Evolutionary conservation across 805 yeast species (phyloP), one percentile per base, ranked within the genome.

Genomic region (Huiozyma sinensis): DNA sequence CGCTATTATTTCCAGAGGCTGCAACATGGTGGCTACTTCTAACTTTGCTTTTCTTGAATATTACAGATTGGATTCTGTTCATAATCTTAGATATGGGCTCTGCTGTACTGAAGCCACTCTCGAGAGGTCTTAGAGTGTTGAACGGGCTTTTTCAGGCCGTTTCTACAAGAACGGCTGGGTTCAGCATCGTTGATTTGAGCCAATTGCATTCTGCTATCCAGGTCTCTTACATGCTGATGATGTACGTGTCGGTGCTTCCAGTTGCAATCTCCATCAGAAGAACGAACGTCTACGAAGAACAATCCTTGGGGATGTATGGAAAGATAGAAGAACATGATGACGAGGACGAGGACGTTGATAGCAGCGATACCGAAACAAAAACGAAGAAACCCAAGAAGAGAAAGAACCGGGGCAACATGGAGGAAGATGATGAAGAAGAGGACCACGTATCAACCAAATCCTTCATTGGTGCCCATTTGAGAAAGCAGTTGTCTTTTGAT

Each of bases 231-330:
- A 74, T 87, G 79, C 74, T 92, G 47, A 90, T 92, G 97, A 92
- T 92, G 98, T 92, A 92, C 66, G 88, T 92, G 28, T 90, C 97
- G 11, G 97, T 90, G 38, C 71, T 89, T 58, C 99, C 99, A 1
- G 69, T 92, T 53, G 98, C 99, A 31, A 92, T 92, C 50, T 86
- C 96, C 34, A 88, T 92, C 49, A 79, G 99, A 67, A 76, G 97
- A 61, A 92, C 98, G 13, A 92, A 92, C 61, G 99, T 92, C 44
- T 92, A 92, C 66, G 99, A 92, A 61, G 98, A 92, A 57, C 97
- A 88, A 59, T 84, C 96, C 0, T 66, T 92, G 45, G 98, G 98
- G n/a, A 74, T 88, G n/a, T 89, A 85, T 57, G 72, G 66, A n/a
- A 50, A 48, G 24, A 38, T 46, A 8, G 63, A 63, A 7, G 59